Evolutionary conservation across 306 rosid genomes (phyloP).

Genomic region (Rubus parviflorus): DNA sequence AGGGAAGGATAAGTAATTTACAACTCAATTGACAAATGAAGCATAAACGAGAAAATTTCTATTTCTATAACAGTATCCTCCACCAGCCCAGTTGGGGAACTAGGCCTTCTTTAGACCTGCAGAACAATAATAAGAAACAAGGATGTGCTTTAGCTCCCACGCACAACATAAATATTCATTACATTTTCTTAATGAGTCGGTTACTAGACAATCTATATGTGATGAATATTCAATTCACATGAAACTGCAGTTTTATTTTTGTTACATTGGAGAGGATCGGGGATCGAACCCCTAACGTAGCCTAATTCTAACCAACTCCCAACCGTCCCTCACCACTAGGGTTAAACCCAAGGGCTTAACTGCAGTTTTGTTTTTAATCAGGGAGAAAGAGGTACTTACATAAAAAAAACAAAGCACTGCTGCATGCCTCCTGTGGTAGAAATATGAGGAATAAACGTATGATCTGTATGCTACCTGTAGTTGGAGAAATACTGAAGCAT

Average conservation of each 20-base stretch:
- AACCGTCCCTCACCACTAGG: too few relatives aligned
- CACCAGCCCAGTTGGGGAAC: background rate
- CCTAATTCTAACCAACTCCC: too few relatives aligned
- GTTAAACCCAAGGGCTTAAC: background rate
- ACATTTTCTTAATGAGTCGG: background rate
- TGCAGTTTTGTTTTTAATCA: background rate
- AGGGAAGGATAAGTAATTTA: background rate
- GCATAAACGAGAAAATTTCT: background rate
- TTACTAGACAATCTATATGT: background rate
- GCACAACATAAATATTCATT: background rate
- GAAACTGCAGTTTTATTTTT: background rate
- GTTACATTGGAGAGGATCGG: too few relatives aligned
- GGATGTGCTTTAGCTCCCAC: background rate
- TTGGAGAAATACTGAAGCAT: background rate
- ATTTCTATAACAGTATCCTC: too few relatives aligned
- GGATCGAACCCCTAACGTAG: too few relatives aligned
- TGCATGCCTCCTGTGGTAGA: background rate
- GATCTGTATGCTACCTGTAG: conserved; percentile 8
- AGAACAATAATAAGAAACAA: background rate
- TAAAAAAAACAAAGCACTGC: background rate
- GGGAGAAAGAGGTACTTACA: background rate
- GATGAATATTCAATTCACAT: background rate
- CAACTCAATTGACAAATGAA: background rate
- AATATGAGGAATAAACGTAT: background rate
- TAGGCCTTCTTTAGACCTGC: conserved; percentile 14